Evolutionary conservation across 2,329 filamentous ascomycete genomes (phyloP), one percentile per base, ranked within the genome.

Genomic region (Orbilia oligospora): DNA sequence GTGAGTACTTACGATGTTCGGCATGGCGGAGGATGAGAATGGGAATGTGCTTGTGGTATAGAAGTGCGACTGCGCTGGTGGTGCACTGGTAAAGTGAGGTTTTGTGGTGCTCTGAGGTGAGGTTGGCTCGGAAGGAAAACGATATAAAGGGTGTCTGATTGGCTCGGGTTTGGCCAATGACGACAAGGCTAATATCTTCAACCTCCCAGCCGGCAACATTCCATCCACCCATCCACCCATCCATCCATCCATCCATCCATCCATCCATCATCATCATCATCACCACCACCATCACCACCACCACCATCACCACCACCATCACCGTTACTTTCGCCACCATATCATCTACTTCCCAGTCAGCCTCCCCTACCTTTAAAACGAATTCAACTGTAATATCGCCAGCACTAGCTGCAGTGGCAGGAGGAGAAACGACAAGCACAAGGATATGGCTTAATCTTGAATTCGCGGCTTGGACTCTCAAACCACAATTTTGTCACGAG

Each of bases 141-240:
- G n/a, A 65, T 49, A 22, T 49, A 36, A 61, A 44, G 18, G 56
- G 36, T 10, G 9, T 61, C 56, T 36, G 56, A 61, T 61, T 61
- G 56, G 56, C 44, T 61, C 56, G 56, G 56, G 33, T 61, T 24
- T 20, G 33, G 56, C 56, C 36, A 61, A 61, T 61, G 56, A 61
- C 56, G 56, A 61, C 56, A 61, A 44, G 36, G n/a, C 36, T 30
- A 36, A 38, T n/a, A n/a, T 18, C 51, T 55, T 14, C 24, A 58
- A 18, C 6, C 30, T 30, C 20, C 53, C 30, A 20, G 22, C 18
- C 30, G n/a, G n/a, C 30, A 18, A n/a, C 22, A 38, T 58, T 36
- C 53, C 53, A 14, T 56, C 51, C 27, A 36, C 38, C 53, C n/a
- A n/a, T n/a, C n/a, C n/a, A n/a, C n/a, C n/a, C n/a, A n/a, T n/a